Conservation (phyloP, 495 filamentous ascomycete species). For the Wilcoxina mikolae region DNA sequence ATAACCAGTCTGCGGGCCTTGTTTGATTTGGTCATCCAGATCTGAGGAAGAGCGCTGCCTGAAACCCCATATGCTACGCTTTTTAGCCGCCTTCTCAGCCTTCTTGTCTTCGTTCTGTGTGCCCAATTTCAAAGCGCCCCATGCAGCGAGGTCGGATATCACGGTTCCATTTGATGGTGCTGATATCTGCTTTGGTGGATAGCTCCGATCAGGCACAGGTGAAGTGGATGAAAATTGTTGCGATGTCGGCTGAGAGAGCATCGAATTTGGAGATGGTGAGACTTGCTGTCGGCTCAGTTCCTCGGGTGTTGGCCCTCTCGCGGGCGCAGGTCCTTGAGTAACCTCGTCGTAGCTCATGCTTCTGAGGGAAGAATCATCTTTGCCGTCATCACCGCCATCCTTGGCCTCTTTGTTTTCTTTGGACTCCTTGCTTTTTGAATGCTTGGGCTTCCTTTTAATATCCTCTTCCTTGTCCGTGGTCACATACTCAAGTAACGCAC, state of each 20-base stretch:
- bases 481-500: conserved; percentile 77
- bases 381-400: conserved; percentile 32
- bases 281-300: conserved; percentile 25
- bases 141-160: conserved; percentile 72
- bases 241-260: conserved; percentile 18
- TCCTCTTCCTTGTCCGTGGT: conserved; percentile 46
- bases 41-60: conserved; percentile 52
- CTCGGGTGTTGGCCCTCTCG: conserved; percentile 36
- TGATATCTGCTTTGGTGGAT: conserved; percentile 53
- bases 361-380: conserved; percentile 36
- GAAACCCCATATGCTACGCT: conserved; percentile 91
- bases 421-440: conserved; percentile 11
- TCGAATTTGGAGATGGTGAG: conserved; percentile 36
- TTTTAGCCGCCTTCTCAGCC: conserved; percentile 58
- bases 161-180: conserved; percentile 70
- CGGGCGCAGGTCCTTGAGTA: conserved; percentile 54
- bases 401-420: conserved; percentile 34
- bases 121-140: conserved; percentile 42
- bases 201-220: conserved; percentile 10
- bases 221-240: conserved; percentile 28
- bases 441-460: conserved; percentile 39
- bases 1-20: conserved; percentile 8
- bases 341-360: conserved; percentile 75
- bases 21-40: conserved; percentile 27
- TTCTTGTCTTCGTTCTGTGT: neutral